Conservation (phyloP, 169 alveolate genomes). For the Plasmodium knowlesi region DNA sequence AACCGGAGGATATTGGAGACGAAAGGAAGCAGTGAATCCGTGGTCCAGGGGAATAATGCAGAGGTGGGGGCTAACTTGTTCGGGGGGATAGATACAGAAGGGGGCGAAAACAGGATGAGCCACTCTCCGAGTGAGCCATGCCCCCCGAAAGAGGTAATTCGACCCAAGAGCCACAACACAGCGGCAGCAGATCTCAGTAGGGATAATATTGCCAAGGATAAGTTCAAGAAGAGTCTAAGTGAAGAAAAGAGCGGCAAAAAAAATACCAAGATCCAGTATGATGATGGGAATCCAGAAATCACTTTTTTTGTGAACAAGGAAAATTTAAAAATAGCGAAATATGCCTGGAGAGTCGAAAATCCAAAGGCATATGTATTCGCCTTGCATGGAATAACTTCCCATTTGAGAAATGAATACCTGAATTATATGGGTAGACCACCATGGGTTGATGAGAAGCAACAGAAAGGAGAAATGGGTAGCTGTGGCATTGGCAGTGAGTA, state of each 20-base stretch:
- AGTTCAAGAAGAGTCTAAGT: background rate
- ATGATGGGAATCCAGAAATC: constrained; percentile 76
- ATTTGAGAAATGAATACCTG: constrained; percentile 79
- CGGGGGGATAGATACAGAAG: background rate
- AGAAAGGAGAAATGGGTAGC: background rate
- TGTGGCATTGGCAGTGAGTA: background rate
- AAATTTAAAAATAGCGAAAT: constrained; percentile 79
- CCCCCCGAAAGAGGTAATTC: background rate
- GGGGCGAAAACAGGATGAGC: background rate
- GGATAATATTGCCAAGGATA: background rate
- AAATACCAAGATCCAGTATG: constrained; percentile 6
- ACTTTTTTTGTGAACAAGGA: constrained; percentile 78
- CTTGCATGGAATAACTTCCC: constrained; percentile 83
- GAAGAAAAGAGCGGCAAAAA: background rate
- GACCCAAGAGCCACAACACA: background rate
- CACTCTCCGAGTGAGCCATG: background rate
- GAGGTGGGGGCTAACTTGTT: background rate
- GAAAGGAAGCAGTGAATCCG: background rate
- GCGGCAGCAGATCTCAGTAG: background rate
- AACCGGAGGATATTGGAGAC: background rate
- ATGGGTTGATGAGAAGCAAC: constrained; percentile 18
- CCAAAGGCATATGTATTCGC: constrained; percentile 80
- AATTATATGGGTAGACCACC: constrained; percentile 72
- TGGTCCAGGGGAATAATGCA: background rate
- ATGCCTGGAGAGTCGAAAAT: constrained; percentile 72